Evolutionary conservation across 495 filamentous ascomycete species (phyloP).

Genomic region (Penicillium macrosclerotiorum): DNA sequence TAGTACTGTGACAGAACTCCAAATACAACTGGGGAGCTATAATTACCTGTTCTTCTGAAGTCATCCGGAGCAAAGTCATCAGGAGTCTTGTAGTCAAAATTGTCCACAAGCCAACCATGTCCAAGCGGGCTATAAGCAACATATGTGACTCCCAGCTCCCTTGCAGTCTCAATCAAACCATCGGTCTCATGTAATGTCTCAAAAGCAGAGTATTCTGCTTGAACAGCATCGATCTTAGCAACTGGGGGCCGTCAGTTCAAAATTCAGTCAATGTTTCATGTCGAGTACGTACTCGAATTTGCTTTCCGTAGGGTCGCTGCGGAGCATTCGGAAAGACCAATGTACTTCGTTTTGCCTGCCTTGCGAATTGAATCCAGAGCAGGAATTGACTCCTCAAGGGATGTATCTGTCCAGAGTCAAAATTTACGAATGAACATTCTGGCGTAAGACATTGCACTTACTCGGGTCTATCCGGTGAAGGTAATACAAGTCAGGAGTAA

Average conservation of each 20-base stretch:
- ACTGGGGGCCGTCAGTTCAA: conserved; percentile 26
- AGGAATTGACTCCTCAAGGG: conserved; percentile 46
- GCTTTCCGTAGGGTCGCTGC: conserved; percentile 44
- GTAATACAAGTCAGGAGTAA: conserved; percentile 46
- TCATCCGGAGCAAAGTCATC: conserved; percentile 46
- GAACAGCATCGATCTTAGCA: conserved; percentile 50
- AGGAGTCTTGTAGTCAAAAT: conserved; percentile 41
- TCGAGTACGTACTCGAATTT: conserved; percentile 32
- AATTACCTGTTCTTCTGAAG: conserved; percentile 37
- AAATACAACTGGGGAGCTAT: no score
- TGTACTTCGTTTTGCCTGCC: conserved; percentile 48
- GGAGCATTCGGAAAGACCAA: conserved; percentile 47
- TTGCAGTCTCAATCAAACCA: conserved; percentile 37
- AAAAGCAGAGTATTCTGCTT: conserved; percentile 51
- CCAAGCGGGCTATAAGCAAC: conserved; percentile 47
- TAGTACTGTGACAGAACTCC: neutral
- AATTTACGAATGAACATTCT: neutral
- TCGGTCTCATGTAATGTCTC: conserved; percentile 48
- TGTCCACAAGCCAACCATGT: conserved; percentile 46
- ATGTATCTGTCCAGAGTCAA: conserved; percentile 32
- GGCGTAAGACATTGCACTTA: conserved; percentile 14
- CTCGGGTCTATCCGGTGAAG: conserved; percentile 42
- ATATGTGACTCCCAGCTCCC: conserved; percentile 42
- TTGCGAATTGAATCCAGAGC: conserved; percentile 46
- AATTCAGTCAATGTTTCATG: neutral